Evolutionary conservation across 768 basidiomycete species (phyloP).

Genomic region (Xerocomus brunneocitrinus): DNA sequence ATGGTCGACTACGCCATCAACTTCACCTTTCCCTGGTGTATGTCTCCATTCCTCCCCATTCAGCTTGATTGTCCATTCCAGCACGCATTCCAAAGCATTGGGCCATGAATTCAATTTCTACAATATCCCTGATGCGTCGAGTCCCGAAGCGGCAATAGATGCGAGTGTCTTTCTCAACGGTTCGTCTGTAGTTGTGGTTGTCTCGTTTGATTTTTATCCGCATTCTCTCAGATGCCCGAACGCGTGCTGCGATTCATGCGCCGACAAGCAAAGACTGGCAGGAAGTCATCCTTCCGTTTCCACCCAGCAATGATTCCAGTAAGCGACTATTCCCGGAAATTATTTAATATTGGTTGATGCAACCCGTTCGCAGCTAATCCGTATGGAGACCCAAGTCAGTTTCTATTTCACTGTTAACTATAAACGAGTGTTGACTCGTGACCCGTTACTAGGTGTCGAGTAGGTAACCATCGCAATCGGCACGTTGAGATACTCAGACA

Average conservation of each 20-base stretch:
- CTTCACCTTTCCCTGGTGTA: conserved; percentile 61
- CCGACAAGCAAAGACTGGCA: conserved; percentile 57
- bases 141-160: conserved; percentile 46
- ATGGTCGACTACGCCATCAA: conserved; percentile 68
- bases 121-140: conserved; percentile 14
- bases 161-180: conserved; percentile 56
- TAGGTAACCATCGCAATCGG: conserved; percentile 15
- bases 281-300: conserved; percentile 22
- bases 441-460: conserved; percentile 28
- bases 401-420: not conserved
- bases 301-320: conserved; percentile 1
- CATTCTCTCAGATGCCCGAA: conserved; percentile 39
- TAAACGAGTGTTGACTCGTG: not conserved
- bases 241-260: conserved; percentile 59
- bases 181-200: conserved; percentile 42
- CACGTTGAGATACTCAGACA: not conserved
- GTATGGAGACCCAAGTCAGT: conserved; percentile 32
- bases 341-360: not conserved
- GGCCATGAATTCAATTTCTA: conserved; percentile 1
- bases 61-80: not conserved
- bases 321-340: conserved; percentile 1
- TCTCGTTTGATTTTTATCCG: conserved; percentile 36
- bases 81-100: not conserved
- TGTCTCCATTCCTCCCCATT: conserved; percentile 9
- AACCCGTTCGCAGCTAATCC: conserved; percentile 2